Conservation (phyloP, 208 protist species). For the Leishmania aethiopica region DNA sequence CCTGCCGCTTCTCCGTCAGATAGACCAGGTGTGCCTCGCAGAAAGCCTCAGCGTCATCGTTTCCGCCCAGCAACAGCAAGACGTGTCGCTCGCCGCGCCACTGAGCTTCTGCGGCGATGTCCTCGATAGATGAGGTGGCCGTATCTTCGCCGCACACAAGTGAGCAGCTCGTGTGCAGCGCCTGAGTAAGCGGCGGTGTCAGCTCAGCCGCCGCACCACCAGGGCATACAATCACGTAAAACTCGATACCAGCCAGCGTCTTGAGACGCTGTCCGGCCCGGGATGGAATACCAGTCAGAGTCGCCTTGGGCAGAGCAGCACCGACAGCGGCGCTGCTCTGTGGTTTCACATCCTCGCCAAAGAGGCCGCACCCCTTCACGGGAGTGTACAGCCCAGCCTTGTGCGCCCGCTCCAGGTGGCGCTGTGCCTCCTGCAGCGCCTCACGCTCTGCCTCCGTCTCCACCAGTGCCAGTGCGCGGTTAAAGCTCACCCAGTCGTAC, state of each 20-base stretch:
- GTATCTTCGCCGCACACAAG: conserved; percentile 30
- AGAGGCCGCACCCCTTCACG: conserved; percentile 64
- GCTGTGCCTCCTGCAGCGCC: conserved; percentile 48
- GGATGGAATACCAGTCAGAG: too few relatives aligned
- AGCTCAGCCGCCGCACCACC: conserved; percentile 29
- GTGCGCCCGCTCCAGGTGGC: conserved; percentile 41
- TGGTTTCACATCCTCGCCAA: conserved; percentile 58
- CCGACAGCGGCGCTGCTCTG: neutral
- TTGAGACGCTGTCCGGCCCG: neutral
- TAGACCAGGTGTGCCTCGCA: conserved; percentile 47
- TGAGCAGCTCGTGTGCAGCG: conserved; percentile 13
- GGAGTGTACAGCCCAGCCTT: conserved; percentile 62
- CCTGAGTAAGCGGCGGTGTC: conserved; percentile 14
- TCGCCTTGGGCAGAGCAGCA: neutral
- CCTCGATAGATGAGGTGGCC: conserved; percentile 15
- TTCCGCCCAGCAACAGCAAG: conserved; percentile 28
- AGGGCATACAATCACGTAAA: conserved; percentile 49
- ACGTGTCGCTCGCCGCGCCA: conserved; percentile 13
- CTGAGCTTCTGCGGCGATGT: conserved; percentile 5
- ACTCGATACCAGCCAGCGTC: conserved; percentile 36
- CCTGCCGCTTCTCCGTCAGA: conserved; percentile 35
- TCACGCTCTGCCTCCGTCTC: conserved; percentile 48
- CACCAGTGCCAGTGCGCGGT: conserved; percentile 42
- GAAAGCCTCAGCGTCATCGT: conserved; percentile 39
- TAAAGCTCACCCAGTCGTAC: conserved; percentile 82